Base-by-base conservation (phyloP, 768 basidiomycete genomes). In the Tephrocybe sp. region DNA sequence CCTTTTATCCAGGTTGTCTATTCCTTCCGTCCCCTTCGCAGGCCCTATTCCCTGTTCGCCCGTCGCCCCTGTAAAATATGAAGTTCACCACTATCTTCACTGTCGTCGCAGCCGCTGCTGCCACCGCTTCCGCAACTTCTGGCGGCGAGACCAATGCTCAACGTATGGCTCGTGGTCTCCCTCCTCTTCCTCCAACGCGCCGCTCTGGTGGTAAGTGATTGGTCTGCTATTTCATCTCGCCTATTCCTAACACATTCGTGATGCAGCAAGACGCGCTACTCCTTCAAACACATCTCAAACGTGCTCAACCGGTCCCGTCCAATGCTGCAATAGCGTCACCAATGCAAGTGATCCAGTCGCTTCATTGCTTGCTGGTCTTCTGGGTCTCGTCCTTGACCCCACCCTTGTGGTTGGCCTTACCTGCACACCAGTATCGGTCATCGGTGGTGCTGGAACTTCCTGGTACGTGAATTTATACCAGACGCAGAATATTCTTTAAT, bases 151-250 rank as follows among this genome's bases (percentile, higher is more conserved):
- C 78, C 42, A 84, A 84, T 46, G 82, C 74, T 0, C 53, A 73
- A 11, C 79, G 83, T 33, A 53, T 84, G 41, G 58, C 79, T 48
- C 79, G 78, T 16, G 81, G 83, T 10, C 64, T 84, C 4, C 62
- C 70, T 23, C 82, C 80, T 14, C 61, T 70, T 1, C 65, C 77
- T 1, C 82, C 82, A n/a, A 57, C 58, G 0, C 71, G 71, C 31
- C 68, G 73, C 22, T 69, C 54, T 1, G 54, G 20, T 6, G 46
- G 76, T 77, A 48, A 43, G 69, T 68, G 4, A 6, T 10, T 13
- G 51, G 0, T 13, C 22, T 26, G 2, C 11, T 12, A 19, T 4
- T 11, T 30, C 20, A 16, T 4, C 4, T 17, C 26, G 10, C 19
- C 14, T 6, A 3, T 22, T 9, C n/a, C 17, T 49, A 23, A 49